phyloP scores from a whole-genome alignment of 495 filamentous ascomycete genomes.

The Glutinoglossum americanum region DNA sequence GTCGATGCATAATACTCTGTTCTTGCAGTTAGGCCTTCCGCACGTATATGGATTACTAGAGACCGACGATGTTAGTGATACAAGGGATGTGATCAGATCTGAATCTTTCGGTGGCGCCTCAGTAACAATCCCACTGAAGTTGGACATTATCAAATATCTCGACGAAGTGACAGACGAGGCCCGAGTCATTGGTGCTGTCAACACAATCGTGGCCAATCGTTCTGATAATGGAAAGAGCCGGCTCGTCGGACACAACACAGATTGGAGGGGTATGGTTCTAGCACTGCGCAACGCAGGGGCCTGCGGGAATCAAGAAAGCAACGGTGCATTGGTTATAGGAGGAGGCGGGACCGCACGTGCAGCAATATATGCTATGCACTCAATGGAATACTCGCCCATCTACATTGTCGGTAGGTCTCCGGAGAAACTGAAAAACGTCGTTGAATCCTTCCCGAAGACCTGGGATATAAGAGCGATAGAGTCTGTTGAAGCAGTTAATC shows the following conservation, averaged over 20 bases:
- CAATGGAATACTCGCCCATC: conserved; percentile 65
- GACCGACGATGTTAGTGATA: conserved; percentile 41
- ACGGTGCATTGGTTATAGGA: conserved; percentile 54
- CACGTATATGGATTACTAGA: conserved; percentile 70
- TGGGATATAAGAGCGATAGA: conserved; percentile 52
- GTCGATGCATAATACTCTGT: conserved; percentile 73
- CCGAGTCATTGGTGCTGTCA: conserved; percentile 73
- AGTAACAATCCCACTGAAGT: conserved; percentile 87
- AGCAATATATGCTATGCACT: conserved; percentile 71
- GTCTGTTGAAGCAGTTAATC: conserved; percentile 24
- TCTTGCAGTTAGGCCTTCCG: conserved; percentile 57
- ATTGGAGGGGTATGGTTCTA: conserved; percentile 82
- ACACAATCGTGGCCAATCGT: conserved; percentile 55
- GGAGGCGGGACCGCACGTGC: conserved; percentile 83
- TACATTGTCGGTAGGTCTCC: conserved; percentile 68
- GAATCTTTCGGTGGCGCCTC: conserved; percentile 77
- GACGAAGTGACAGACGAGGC: conserved; percentile 65
- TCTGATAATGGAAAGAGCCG: conserved; percentile 20
- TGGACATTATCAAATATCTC: conserved; percentile 63
- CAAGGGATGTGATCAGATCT: conserved; percentile 43
- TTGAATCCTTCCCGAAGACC: conserved; percentile 46
- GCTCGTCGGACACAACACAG: conserved; percentile 77
- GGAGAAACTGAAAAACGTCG: conserved; percentile 41
- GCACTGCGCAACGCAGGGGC: conserved; percentile 53
- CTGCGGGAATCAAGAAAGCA: conserved; percentile 16